Conservation (phyloP, 1,284 basidiomycete species). For the Cystobasidiaceae sp. region DNA sequence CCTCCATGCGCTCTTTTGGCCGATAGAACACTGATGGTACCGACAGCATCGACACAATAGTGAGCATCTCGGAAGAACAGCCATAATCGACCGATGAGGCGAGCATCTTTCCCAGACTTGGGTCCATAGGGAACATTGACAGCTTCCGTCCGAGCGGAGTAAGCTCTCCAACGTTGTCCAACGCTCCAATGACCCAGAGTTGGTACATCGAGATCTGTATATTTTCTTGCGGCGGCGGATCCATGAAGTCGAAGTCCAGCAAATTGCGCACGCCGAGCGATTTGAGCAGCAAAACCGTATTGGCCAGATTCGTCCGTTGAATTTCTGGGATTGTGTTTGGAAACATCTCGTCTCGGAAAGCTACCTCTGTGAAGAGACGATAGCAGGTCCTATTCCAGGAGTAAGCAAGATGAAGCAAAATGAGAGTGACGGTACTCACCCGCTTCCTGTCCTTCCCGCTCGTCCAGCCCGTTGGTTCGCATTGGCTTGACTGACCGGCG, state of each 20-base stretch:
- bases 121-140: conserved; percentile 85
- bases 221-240: conserved; percentile 68
- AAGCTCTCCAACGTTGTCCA: conserved; percentile 95
- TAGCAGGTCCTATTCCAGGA: conserved; percentile 72
- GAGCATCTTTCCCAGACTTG: conserved; percentile 96
- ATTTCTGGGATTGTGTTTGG: conserved; percentile 97
- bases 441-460: conserved; percentile 90
- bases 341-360: conserved; percentile 91
- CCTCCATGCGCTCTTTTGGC: conserved; percentile 57
- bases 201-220: conserved; percentile 55
- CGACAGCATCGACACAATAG: conserved; percentile 97
- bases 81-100: conserved; percentile 89
- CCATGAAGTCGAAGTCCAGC: conserved; percentile 98
- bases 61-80: conserved; percentile 92
- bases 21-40: conserved; percentile 64
- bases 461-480: conserved; percentile 91
- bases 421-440: conserved; percentile 54
- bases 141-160: conserved; percentile 89
- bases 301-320: conserved; percentile 92
- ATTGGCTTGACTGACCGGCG: conserved; percentile 96
- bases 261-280: conserved; percentile 90
- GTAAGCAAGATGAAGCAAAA: background rate
- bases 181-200: conserved; percentile 94
- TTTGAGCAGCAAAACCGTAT: conserved; percentile 91
- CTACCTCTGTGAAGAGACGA: conserved; percentile 93